Base-by-base conservation (phyloP, 768 basidiomycete genomes). In the Lactarius quietus region DNA sequence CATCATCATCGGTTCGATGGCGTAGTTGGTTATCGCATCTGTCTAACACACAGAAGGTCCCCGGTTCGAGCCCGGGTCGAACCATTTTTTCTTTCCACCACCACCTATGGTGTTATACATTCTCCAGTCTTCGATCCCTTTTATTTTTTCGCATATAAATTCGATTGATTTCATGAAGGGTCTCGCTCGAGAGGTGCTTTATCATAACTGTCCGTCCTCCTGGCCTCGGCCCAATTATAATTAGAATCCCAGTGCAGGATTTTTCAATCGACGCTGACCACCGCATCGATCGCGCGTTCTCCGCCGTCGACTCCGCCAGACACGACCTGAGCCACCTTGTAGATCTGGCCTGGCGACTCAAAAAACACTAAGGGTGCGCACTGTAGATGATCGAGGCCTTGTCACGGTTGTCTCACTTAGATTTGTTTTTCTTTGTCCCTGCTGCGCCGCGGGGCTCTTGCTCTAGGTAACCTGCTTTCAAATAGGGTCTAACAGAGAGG, bases 1-100 rank as follows among this genome's bases (percentile, higher is more conserved):
- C 4, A 38, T 20, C 33, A 64, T 76, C 75, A 48, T n/a, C n/a
- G 67, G 69, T 68, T 61, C 69, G 83, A 84, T 86, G 84, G 84
- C 83, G 84, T 86, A 86, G 84, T 85, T 85, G 85, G 84, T 85
- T 86, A 86, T 86, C 84, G 83, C 85, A 84, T 86, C 83, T 85
- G 84, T 86, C 85, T 86, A 84, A 86, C 84, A 86, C 68, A 69
- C 68, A 69, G 68, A 69, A 69, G 68, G 68, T 58, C 68, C 67
- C 62, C 68, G 61, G 68, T 69, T 69, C 68, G 68, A 69, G 26
- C 68, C 68, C 61, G 68, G 68, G 68, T 62, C 68, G 68, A 68
- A 69, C 54, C 68, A 67, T 57, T 59, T 65, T 65, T 62, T 28
- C n/a, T 23, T 48, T 23, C n/a, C 43, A 12, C 38, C 10, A n/a